Evolutionary conservation across 192 early-diverging fungal genomes (phyloP).

Genomic region (Umbelopsis ramanniana): DNA sequence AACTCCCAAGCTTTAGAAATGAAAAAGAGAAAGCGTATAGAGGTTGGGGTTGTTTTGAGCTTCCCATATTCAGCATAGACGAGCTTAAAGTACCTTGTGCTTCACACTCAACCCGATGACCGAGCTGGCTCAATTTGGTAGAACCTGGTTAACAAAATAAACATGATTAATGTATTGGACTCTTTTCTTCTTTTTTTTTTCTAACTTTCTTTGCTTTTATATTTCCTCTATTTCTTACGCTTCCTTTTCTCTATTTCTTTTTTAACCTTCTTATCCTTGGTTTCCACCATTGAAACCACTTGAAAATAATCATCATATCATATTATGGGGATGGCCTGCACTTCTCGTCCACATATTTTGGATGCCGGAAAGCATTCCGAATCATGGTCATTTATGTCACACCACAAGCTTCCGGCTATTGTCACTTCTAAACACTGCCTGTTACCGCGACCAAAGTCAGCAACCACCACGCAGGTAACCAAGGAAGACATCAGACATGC

Average conservation of each 20-base stretch:
- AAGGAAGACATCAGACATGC: constrained; percentile 10
- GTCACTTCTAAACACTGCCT: constrained; percentile 9
- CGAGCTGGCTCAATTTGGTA: constrained; percentile 23
- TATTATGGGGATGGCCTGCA: constrained; percentile 16
- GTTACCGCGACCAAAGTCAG: constrained; percentile 7
- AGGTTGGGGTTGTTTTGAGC: constrained; percentile 4
- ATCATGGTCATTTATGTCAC: constrained; percentile 14
- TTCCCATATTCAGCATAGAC: constrained; percentile 19
- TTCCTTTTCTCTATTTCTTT: not conserved
- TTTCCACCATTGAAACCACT: not conserved
- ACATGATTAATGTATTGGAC: not conserved
- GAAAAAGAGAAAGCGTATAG: not conserved
- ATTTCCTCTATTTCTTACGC: not conserved
- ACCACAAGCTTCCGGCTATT: constrained; percentile 8
- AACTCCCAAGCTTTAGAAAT: not conserved
- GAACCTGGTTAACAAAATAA: constrained; percentile 3
- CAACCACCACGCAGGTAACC: constrained; percentile 8
- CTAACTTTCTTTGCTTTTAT: not conserved
- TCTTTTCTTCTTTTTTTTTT: not conserved
- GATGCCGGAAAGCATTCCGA: constrained; percentile 23
- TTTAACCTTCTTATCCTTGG: not conserved
- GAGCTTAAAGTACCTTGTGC: constrained; percentile 14
- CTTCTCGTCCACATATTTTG: constrained; percentile 21
- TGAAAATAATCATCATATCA: not conserved
- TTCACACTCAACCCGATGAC: constrained; percentile 20